Conservation (phyloP, 257 asterid genomes). For the Echium plantagineum region DNA sequence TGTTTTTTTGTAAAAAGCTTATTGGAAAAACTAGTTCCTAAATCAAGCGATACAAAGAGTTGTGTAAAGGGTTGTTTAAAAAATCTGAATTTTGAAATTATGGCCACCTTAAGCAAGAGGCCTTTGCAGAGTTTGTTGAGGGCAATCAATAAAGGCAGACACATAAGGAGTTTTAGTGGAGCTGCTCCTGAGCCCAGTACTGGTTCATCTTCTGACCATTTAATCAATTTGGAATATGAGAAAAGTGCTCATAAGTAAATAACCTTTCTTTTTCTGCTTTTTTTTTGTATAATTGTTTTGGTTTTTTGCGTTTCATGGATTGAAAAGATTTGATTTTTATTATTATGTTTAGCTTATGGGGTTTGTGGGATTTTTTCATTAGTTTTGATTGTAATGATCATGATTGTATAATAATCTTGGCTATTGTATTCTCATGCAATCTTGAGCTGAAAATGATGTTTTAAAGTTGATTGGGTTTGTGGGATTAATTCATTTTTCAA, state of each 20-base stretch:
- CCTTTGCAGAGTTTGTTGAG: conserved; percentile 22
- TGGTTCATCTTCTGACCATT: conserved; percentile 41
- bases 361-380: background rate
- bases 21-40: too few relatives aligned
- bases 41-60: too few relatives aligned
- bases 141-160: conserved; percentile 29
- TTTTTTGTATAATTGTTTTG: background rate
- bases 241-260: conserved; percentile 85
- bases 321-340: background rate
- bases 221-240: conserved; percentile 58
- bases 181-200: conserved; percentile 38
- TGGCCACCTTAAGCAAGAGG: conserved; percentile 43
- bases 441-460: too few relatives aligned
- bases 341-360: background rate
- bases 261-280: background rate
- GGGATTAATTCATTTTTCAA: too few relatives aligned
- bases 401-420: too few relatives aligned
- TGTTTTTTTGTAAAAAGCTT: too few relatives aligned
- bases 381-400: background rate
- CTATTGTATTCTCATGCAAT: too few relatives aligned
- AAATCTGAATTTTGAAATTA: background rate
- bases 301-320: background rate
- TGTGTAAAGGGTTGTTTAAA: too few relatives aligned
- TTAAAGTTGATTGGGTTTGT: background rate
- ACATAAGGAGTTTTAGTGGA: conserved; percentile 26